Evolutionary conservation across 2,329 filamentous ascomycete genomes (phyloP).

Genomic region (Thermothelomyces thermophilus): DNA sequence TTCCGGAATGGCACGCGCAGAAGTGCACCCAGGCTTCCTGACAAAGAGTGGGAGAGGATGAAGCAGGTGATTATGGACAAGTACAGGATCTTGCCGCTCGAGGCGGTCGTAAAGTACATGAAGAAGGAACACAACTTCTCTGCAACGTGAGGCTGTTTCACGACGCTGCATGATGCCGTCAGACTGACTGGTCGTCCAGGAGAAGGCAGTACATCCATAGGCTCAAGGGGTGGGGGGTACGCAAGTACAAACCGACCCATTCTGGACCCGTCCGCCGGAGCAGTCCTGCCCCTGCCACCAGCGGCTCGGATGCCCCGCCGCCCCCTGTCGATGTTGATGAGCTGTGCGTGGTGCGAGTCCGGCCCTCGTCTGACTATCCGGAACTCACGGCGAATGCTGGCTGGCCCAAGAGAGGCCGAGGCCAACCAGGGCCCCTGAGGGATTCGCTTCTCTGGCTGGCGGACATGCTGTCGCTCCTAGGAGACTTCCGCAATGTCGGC

Average conservation of each 20-base stretch:
- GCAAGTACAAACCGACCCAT: too few relatives aligned
- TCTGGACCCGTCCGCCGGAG: too few relatives aligned
- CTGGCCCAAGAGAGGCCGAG: neutral
- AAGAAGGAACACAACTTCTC: slow-evolving; percentile 12
- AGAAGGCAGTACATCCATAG: slow-evolving; percentile 17
- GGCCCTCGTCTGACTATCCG: too few relatives aligned
- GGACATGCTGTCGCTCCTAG: slow-evolving; percentile 8
- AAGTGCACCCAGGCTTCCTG: slow-evolving; percentile 8
- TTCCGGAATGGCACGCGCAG: neutral
- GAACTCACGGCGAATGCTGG: neutral
- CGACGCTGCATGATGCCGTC: neutral
- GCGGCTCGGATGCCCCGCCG: too few relatives aligned
- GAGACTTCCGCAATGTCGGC: slow-evolving; percentile 9
- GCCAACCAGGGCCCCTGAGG: neutral
- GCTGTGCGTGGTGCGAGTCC: too few relatives aligned
- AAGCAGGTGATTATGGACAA: neutral
- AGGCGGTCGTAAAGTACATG: slow-evolving; percentile 13
- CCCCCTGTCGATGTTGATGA: too few relatives aligned
- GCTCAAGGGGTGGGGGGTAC: slow-evolving; percentile 11
- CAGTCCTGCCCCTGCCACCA: too few relatives aligned
- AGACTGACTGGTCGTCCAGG: slow-evolving; percentile 6
- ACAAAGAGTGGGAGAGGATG: slow-evolving; percentile 9
- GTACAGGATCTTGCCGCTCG: slow-evolving; percentile 4
- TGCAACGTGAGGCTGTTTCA: slow-evolving; percentile 13
- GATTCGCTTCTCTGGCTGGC: slow-evolving; percentile 4